Evolutionary conservation across 352 stramenopile species (phyloP).

Genomic region (Phytophthora pisi): DNA sequence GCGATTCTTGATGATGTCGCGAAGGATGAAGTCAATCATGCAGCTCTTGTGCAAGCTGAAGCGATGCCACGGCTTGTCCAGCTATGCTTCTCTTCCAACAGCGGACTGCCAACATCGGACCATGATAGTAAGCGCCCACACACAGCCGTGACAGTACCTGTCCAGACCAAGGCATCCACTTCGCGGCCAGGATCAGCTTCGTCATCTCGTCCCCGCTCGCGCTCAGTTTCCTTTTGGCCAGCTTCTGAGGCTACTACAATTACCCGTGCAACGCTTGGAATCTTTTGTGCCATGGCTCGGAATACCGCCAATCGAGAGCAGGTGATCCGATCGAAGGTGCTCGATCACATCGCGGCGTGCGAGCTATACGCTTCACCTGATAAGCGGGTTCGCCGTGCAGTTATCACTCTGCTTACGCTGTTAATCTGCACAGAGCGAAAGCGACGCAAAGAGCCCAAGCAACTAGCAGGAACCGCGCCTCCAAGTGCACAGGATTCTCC

Average conservation of each 20-base stretch:
- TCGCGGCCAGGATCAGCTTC: conserved; percentile 22
- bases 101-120: conserved; percentile 3
- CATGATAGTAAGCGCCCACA: conserved; percentile 17
- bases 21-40: conserved; percentile 56
- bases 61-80: conserved; percentile 56
- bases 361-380: conserved; percentile 66
- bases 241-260: conserved; percentile 26
- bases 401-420: conserved; percentile 64
- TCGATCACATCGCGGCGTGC: conserved; percentile 57
- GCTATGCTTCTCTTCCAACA: conserved; percentile 46
- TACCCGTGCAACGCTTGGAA: conserved; percentile 49
- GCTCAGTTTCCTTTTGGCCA: conserved; percentile 24
- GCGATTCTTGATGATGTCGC: conserved; percentile 64
- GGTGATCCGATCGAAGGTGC: conserved; percentile 65
- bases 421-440: conserved; percentile 68
- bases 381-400: conserved; percentile 60
- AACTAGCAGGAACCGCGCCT: background rate
- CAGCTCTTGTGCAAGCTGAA: conserved; percentile 52
- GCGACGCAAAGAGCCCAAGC: conserved; percentile 11
- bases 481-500: background rate
- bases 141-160: conserved; percentile 17
- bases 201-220: conserved; percentile 14
- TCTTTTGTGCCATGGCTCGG: conserved; percentile 70
- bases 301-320: conserved; percentile 62
- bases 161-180: conserved; percentile 4